Evolutionary conservation across 2,329 filamentous ascomycete genomes (phyloP).

Genomic region (Monilinia fructicola): DNA sequence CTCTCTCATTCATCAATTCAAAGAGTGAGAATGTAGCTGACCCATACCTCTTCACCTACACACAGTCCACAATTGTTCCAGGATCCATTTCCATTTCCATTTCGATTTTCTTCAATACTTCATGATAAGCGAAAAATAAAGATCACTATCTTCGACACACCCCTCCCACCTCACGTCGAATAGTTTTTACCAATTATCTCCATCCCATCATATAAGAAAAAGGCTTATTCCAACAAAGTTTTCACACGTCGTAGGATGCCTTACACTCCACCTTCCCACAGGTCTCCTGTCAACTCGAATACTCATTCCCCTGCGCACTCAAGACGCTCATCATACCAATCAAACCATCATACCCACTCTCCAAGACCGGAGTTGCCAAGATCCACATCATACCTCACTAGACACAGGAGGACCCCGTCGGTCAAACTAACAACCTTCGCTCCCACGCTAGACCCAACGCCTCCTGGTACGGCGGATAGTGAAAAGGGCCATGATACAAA

Average conservation of each 20-base stretch:
- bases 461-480: constrained; percentile 35
- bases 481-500: constrained; percentile 35
- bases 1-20: neutral
- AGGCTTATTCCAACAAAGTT: constrained; percentile 7
- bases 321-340: constrained; percentile 58
- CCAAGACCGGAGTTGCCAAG: constrained; percentile 58
- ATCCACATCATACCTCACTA: constrained; percentile 65
- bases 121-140: constrained; percentile 32
- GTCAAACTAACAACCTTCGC: constrained; percentile 40
- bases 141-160: constrained; percentile 27
- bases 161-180: constrained; percentile 26
- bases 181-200: constrained; percentile 24
- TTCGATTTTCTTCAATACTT: constrained; percentile 21
- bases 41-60: constrained; percentile 26
- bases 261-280: constrained; percentile 78
- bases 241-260: constrained; percentile 59
- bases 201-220: neutral
- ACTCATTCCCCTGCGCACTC: constrained; percentile 57
- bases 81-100: neutral
- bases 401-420: constrained; percentile 60
- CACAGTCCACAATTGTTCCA: constrained; percentile 28
- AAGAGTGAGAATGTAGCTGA: constrained; percentile 30
- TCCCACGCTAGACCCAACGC: constrained; percentile 36
- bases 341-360: constrained; percentile 39
- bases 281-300: constrained; percentile 60